Evolutionary conservation across 192 early-diverging fungal genomes (phyloP).

Genomic region (Dissophora ornata): DNA sequence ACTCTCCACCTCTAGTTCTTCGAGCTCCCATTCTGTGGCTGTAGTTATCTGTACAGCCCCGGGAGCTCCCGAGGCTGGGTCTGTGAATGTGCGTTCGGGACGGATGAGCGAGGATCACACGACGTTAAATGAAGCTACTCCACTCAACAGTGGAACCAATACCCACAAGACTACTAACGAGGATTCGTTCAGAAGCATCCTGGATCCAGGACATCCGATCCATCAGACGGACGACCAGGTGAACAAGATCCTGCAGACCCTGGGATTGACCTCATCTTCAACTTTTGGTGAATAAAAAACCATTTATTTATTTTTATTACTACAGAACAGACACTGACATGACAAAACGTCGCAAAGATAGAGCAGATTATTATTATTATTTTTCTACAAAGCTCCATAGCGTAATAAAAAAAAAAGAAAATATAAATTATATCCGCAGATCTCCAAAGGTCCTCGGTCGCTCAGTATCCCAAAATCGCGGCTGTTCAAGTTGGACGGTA

Average conservation of each 20-base stretch:
- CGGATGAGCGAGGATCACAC: background rate
- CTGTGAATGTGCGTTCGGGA: background rate
- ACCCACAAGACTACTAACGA: background rate
- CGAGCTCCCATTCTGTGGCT: constrained; percentile 16
- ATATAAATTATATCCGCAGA: background rate
- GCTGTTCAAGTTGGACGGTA: too few species aligned
- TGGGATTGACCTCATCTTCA: constrained; percentile 11
- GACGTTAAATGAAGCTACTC: constrained; percentile 3
- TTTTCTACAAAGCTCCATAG: too few species aligned
- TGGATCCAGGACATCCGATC: constrained; percentile 32
- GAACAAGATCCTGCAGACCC: constrained; percentile 20
- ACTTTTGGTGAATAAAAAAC: too few species aligned
- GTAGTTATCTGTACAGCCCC: background rate
- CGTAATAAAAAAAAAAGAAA: background rate
- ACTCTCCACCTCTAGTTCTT: background rate
- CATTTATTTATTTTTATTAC: too few species aligned
- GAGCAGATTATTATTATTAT: too few species aligned
- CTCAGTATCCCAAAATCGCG: too few species aligned
- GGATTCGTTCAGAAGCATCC: constrained; percentile 19
- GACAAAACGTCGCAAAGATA: too few species aligned
- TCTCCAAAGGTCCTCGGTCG: too few species aligned
- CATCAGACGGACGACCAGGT: constrained; percentile 24
- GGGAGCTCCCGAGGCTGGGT: background rate
- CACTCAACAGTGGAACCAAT: background rate
- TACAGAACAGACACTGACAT: too few species aligned